Percentiles rank a stretch among this genome's conserved stretches.
Evolutionary conservation across 768 basidiomycete species (phyloP).

Genomic region (Calocybe cyanea): DNA sequence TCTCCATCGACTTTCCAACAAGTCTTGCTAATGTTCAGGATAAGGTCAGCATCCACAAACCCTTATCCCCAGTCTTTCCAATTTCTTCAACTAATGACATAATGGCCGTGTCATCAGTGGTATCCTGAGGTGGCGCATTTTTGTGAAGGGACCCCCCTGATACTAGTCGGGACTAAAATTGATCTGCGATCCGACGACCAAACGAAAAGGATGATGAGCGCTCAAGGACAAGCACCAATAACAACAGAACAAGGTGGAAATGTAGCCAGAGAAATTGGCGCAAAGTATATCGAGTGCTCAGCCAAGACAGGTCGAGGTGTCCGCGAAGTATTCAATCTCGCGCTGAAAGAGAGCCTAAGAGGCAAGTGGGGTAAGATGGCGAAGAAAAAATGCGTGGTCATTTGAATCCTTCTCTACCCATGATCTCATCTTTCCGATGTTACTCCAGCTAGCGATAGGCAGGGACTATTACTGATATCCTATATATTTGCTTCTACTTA

Average conservation of each 20-base stretch:
- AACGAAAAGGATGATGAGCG: slow-evolving; percentile 82
- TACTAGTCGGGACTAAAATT: slow-evolving; percentile 91
- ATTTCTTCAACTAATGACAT: not conserved
- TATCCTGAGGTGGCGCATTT: slow-evolving; percentile 91
- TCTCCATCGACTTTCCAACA: slow-evolving; percentile 90
- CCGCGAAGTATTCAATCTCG: slow-evolving; percentile 87
- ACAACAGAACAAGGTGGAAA: slow-evolving; percentile 74
- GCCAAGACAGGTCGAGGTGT: slow-evolving; percentile 91
- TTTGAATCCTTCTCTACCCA: slow-evolving; percentile 25
- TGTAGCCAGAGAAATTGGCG: slow-evolving; percentile 93
- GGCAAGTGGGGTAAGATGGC: slow-evolving; percentile 73
- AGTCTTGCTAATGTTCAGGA: slow-evolving; percentile 89
- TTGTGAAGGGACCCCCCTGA: slow-evolving; percentile 83
- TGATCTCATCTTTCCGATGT: slow-evolving; percentile 20
- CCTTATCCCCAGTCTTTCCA: not conserved
- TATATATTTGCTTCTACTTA: not conserved
- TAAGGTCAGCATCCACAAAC: slow-evolving; percentile 68
- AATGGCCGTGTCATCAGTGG: slow-evolving; percentile 55
- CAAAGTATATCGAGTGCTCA: slow-evolving; percentile 90
- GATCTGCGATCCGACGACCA: slow-evolving; percentile 86
- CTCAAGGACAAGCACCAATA: slow-evolving; percentile 84
- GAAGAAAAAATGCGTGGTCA: slow-evolving; percentile 68
- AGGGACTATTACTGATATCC: slow-evolving; percentile 21
- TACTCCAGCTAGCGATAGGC: slow-evolving; percentile 18
- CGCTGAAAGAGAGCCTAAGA: slow-evolving; percentile 85